Percentiles rank a stretch among this genome's conserved stretches.
Conservation (phyloP, 148 eudicot genomes). For the Camellia lanceoleosa region DNA sequence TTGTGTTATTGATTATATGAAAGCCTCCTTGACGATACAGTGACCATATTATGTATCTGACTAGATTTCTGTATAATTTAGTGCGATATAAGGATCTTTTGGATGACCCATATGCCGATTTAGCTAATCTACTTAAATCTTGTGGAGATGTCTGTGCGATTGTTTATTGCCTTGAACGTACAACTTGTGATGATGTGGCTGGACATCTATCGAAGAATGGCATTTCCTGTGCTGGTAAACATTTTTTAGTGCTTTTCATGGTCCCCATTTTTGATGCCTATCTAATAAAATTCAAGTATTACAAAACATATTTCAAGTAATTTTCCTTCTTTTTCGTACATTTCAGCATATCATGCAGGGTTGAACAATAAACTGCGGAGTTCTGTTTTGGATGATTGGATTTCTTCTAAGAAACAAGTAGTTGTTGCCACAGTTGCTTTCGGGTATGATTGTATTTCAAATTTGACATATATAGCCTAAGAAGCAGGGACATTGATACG, state of each 20-base stretch:
- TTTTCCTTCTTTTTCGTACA: conserved; percentile 18
- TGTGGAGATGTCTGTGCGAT: conserved; percentile 79
- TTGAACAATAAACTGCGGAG: conserved; percentile 78
- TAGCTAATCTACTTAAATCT: conserved; percentile 65
- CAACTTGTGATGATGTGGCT: conserved; percentile 82
- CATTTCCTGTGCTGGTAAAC: conserved; percentile 78
- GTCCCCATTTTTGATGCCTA: no score
- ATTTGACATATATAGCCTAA: background rate
- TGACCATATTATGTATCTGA: conserved; percentile 13
- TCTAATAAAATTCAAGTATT: background rate
- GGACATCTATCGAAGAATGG: conserved; percentile 61
- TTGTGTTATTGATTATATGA: background rate
- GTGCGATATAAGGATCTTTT: conserved; percentile 92
- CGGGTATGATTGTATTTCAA: conserved; percentile 49
- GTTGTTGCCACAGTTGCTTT: conserved; percentile 98
- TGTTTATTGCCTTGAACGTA: conserved; percentile 91
- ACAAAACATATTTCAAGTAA: background rate
- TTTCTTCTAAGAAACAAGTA: conserved; percentile 80
- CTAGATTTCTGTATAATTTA: conserved; percentile 31
- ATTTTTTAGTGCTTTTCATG: no score
- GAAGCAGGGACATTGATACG: no score
- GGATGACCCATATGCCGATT: conserved; percentile 70
- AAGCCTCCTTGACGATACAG: background rate
- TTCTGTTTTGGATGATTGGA: conserved; percentile 90
- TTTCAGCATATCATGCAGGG: conserved; percentile 92